Evolutionary conservation across 73 alveolate genomes (phyloP), one percentile per base, ranked within the genome.

Genomic region (Diophrys sp.): DNA sequence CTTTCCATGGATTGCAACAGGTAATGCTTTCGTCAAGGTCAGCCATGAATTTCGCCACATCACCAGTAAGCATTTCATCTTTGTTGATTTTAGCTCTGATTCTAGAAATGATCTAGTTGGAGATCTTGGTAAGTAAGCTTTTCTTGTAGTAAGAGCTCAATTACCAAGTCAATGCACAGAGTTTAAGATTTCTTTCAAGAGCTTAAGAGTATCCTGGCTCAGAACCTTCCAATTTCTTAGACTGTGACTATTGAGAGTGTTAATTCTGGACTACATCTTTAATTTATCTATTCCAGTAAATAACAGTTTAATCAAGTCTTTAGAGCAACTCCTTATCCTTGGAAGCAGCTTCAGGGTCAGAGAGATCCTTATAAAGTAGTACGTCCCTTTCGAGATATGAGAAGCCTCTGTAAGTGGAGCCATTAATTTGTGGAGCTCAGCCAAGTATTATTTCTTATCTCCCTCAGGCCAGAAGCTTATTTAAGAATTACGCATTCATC

Each of bases 401-500:
- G 97, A 89, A 24, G 93, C 91, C 77, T 97, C 99, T 27, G 98
- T 95, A 24, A 97, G 84, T 67, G 96, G 94, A 44, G 97, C 97
- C 95, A 97, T 93, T 70, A 96, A 97, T 82, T 92, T 97, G 90
- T 97, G 99, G 84, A 97, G 94, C 72, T 94, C 78, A 56, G 98
- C 94, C 24, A 96, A 87, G 85, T 96, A 95, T 73, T 97, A 99
- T 79, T 97, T 97, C 90, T 95, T 95, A 0, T 95, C 98, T 30
- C 98, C 97, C 80, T 97, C 99, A 28, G 99, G 99, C 99, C 99
- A 97, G 70, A 55, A 96, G 88, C 77, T 89, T 85, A 53, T 96
- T 95, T 0, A 96, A 81, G 88, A 82, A 96, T 68, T 93, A 89
- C 33, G 89, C 95, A 87, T 94, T 95, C 99, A 97, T 97, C 74